Percentiles rank a stretch among this genome's conserved stretches.
phyloP scores from a whole-genome alignment of 805 yeast species.

The Metahyphopichia silvanorum region DNA sequence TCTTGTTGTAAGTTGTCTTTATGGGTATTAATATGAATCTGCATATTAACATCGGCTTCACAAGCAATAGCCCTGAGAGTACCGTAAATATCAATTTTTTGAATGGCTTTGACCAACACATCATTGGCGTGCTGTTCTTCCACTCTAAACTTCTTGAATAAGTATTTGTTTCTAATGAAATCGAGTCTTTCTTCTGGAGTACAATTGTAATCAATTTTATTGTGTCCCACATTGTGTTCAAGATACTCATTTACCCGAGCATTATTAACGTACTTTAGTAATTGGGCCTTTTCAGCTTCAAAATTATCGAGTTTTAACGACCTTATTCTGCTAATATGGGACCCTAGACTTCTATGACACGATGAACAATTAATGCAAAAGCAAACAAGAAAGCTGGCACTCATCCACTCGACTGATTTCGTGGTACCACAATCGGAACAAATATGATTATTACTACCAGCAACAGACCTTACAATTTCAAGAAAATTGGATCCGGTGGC shows the following conservation, averaged over 20 bases:
- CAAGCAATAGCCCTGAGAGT: slow-evolving; percentile 42
- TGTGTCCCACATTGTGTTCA: slow-evolving; percentile 36
- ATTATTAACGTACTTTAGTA: slow-evolving; percentile 56
- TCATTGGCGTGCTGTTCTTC: slow-evolving; percentile 22
- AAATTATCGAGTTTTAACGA: slow-evolving; percentile 75
- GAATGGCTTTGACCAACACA: slow-evolving; percentile 50
- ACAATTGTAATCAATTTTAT: slow-evolving; percentile 30
- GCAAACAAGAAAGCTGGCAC: slow-evolving; percentile 66
- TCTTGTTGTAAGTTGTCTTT: neutral
- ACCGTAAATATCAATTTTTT: slow-evolving; percentile 44
- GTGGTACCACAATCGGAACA: slow-evolving; percentile 81
- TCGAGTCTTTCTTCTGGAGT: slow-evolving; percentile 46
- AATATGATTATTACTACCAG: slow-evolving; percentile 50
- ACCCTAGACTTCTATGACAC: slow-evolving; percentile 81
- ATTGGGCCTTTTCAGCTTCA: slow-evolving; percentile 54
- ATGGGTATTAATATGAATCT: slow-evolving; percentile 17
- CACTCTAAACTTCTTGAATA: slow-evolving; percentile 43
- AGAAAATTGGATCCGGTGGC: slow-evolving; percentile 24
- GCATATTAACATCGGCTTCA: slow-evolving; percentile 47
- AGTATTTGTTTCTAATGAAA: slow-evolving; percentile 69
- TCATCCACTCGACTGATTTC: slow-evolving; percentile 80
- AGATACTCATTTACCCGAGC: slow-evolving; percentile 53
- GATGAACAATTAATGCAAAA: slow-evolving; percentile 87
- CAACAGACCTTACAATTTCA: slow-evolving; percentile 34
- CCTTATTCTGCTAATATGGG: slow-evolving; percentile 74